These are phyloP conservation scores for Lentinus brumalis DNA, from an alignment of 768 basidiomycete species.

Conservation along the genomic window DNA sequence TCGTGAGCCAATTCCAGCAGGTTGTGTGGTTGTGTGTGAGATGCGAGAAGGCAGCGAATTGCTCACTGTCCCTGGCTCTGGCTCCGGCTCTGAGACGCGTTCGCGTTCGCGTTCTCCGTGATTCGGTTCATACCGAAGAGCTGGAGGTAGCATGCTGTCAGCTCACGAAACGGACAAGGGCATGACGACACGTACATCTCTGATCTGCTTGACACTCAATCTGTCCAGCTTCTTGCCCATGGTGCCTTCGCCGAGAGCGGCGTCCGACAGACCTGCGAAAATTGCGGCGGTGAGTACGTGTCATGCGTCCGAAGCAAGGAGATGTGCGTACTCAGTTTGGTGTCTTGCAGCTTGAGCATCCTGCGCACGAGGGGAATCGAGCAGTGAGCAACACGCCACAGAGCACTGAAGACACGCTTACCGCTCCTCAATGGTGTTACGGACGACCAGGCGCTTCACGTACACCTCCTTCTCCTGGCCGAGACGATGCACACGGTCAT, in stretches of 20 bases:
- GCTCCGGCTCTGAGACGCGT: not conserved
- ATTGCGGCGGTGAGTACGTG: not conserved
- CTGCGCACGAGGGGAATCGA: slow-evolving; percentile 32
- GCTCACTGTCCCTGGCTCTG: not conserved
- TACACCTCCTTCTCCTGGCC: slow-evolving; percentile 71
- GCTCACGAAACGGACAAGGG: not conserved
- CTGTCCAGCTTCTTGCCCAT: slow-evolving; percentile 60
- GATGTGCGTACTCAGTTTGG: slow-evolving; percentile 52
- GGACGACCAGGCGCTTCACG: slow-evolving; percentile 67
- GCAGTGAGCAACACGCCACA: not conserved
- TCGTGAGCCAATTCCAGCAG: too few species aligned
- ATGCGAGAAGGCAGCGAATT: not conserved
- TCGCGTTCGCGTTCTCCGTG: not conserved
- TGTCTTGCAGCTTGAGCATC: slow-evolving; percentile 70
- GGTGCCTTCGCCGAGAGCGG: slow-evolving; percentile 67
- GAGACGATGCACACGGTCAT: slow-evolving; percentile 62
- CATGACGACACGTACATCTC: slow-evolving; percentile 45
- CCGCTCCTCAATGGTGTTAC: slow-evolving; percentile 78
- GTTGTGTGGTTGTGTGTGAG: too few species aligned
- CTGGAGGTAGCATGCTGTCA: not conserved
- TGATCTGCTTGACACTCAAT: slow-evolving; percentile 69
- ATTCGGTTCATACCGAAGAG: slow-evolving; percentile 20
- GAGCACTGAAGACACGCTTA: slow-evolving; percentile 28
- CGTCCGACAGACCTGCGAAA: slow-evolving; percentile 54
- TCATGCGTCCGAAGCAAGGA: not conserved